Evolutionary conservation across 352 stramenopile genomes (phyloP).

Genomic region (Pythium vanterpoolii): DNA sequence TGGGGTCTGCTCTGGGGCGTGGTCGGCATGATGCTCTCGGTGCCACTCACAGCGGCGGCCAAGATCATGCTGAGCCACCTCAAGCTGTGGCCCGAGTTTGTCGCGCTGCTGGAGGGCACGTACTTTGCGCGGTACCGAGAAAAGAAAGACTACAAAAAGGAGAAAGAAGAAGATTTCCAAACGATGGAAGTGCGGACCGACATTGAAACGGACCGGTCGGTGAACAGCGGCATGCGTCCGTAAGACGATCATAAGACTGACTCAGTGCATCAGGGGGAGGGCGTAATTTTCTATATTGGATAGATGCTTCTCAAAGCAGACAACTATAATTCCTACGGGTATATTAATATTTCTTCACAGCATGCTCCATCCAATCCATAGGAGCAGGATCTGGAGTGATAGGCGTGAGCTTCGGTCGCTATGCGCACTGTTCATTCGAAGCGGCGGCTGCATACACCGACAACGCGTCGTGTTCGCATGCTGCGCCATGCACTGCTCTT

Average conservation of each 20-base stretch:
- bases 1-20: constrained; percentile 85
- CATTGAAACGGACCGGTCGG: constrained; percentile 51
- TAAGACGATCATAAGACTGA: constrained; percentile 1
- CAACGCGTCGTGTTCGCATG: constrained; percentile 37
- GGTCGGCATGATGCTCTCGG: constrained; percentile 88
- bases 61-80: constrained; percentile 89
- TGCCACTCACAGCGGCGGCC: constrained; percentile 75
- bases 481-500: constrained; percentile 34
- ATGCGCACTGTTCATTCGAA: not conserved
- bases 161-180: constrained; percentile 59
- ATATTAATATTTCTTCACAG: not conserved
- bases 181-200: constrained; percentile 77
- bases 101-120: constrained; percentile 82
- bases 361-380: not conserved
- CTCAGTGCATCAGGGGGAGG: not conserved
- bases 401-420: not conserved
- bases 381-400: not conserved
- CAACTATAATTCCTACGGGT: not conserved
- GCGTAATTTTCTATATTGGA: constrained; percentile 9
- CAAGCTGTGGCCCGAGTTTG: constrained; percentile 84
- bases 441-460: constrained; percentile 40
- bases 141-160: constrained; percentile 73
- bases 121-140: constrained; percentile 79
- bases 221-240: constrained; percentile 20
- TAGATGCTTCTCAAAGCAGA: constrained; percentile 6